Evolutionary conservation across 192 early-diverging fungal genomes (phyloP).

Genomic region (Dissophora ornata): DNA sequence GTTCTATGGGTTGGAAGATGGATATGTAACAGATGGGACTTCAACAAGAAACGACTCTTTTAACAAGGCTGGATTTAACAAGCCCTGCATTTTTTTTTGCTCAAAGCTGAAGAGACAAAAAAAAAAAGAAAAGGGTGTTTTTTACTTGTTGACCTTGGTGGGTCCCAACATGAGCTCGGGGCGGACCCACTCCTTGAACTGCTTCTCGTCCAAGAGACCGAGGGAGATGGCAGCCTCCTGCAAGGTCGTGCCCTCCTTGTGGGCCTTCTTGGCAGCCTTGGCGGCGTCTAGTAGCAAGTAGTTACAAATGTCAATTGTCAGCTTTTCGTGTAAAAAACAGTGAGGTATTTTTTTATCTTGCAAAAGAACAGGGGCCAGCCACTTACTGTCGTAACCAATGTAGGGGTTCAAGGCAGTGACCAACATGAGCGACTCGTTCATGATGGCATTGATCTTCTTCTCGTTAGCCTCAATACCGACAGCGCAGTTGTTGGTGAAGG

Average conservation of each 20-base stretch:
- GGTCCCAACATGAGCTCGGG: conserved; percentile 90
- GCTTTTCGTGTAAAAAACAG: too few species aligned
- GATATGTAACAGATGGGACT: conserved; percentile 11
- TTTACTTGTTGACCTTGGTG: conserved; percentile 50
- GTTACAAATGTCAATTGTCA: too few species aligned
- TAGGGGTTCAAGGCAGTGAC: conserved; percentile 99
- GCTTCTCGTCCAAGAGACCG: conserved; percentile 85
- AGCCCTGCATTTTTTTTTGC: not conserved
- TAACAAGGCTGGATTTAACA: too few species aligned
- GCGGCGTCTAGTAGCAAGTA: conserved; percentile 71
- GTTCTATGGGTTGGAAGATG: conserved; percentile 12
- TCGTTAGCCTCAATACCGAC: conserved; percentile 95
- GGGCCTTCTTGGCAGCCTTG: conserved; percentile 96
- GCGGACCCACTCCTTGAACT: conserved; percentile 97
- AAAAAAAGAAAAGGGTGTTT: too few species aligned
- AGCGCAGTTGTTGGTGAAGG: conserved; percentile 98
- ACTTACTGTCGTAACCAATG: conserved; percentile 76
- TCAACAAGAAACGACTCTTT: not conserved
- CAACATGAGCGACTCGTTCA: conserved; percentile 96
- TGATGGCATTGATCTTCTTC: conserved; percentile 85
- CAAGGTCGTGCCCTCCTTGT: conserved; percentile 85
- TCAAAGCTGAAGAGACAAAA: not conserved
- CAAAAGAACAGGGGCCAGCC: too few species aligned
- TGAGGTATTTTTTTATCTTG: too few species aligned
- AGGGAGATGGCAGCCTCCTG: conserved; percentile 94